Base-by-base conservation (phyloP, 306 rosid genomes). In the Trifolium dubium region DNA sequence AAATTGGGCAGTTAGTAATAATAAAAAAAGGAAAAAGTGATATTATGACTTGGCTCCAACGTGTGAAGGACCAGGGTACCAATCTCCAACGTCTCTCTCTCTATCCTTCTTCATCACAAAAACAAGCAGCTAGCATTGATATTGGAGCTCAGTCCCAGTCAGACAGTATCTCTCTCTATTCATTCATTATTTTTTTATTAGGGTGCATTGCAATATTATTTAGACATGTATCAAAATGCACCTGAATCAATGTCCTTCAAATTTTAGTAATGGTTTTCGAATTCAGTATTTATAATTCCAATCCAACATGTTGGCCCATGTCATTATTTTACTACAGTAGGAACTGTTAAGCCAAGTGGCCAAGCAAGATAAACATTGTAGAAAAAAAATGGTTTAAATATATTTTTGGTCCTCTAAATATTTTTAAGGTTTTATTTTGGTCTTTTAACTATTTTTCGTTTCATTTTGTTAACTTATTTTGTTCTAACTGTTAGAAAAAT, bases 31-130 rank as follows among this genome's bases (percentile, higher is more conserved):
- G 23, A 34, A 62, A 61, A 6, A 66, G 70, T 47, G 28, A 61
- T 23, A 28, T 34, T 39, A 54, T 34, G 77, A 75, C 19, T 60
- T 32, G 70, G 71, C 34, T 58, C 73, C 79, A 66, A 53, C 71
- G 84, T 67, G 82, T 31, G 78, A 60, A 32, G 68, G 72, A 74
- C 31, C 64, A 58, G 53, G 71, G 29, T 56, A 39, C 51, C 50
- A 69, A 75, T 75, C 86, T 85, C 79, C 70, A 81, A 83, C 81
- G 89, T 75, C 87, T 78, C 82, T 85, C 69, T 54, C 37, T 49
- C 5, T 9, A 0, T 23, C 23, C 23, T 23, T 23, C 53, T 4
- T 76, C 63, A 10, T 62, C 47, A 80, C 66, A 46, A 79, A 72
- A 64, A 72, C 77, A 76, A 73, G 39, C 49, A 46, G 55, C 81